phyloP scores from a whole-genome alignment of 2,329 filamentous ascomycete genomes.

The Nothophaeocryptopus gaeumannii region DNA sequence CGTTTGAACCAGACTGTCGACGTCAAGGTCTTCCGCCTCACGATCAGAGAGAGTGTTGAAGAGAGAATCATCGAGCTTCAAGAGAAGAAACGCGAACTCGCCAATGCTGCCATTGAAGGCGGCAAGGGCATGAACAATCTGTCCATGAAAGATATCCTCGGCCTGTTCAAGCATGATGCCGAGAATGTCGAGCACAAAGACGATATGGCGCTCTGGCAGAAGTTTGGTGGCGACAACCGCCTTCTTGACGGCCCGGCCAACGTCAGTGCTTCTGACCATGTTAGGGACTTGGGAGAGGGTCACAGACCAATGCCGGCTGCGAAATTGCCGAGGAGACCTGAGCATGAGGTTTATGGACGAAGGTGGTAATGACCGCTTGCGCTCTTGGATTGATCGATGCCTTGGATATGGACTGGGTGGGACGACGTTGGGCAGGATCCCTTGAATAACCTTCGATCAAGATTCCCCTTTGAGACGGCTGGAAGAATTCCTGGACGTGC shows the following conservation, averaged over 20 bases:
- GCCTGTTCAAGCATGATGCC: slow-evolving; percentile 75
- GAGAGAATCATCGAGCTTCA: slow-evolving; percentile 92
- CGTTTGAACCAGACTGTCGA: slow-evolving; percentile 96
- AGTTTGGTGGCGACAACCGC: slow-evolving; percentile 34
- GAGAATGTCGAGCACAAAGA: slow-evolving; percentile 45
- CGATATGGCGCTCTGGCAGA: slow-evolving; percentile 41
- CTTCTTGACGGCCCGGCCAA: slow-evolving; percentile 33
- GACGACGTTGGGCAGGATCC: too few relatives aligned
- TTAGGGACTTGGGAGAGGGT: slow-evolving; percentile 9
- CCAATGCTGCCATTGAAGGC: slow-evolving; percentile 86
- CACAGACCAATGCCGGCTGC: slow-evolving; percentile 17
- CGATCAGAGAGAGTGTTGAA: slow-evolving; percentile 81
- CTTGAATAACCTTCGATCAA: too few relatives aligned
- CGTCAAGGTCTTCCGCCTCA: slow-evolving; percentile 92
- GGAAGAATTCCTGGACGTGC: too few relatives aligned
- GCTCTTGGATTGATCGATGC: too few relatives aligned
- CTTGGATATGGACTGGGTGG: too few relatives aligned
- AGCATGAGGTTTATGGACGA: slow-evolving; percentile 39
- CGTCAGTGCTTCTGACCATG: slow-evolving; percentile 2
- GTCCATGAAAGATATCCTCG: slow-evolving; percentile 88
- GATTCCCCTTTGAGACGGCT: too few relatives aligned
- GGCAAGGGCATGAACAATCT: slow-evolving; percentile 78
- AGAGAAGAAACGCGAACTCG: slow-evolving; percentile 86
- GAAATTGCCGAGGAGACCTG: slow-evolving; percentile 21
- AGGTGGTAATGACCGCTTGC: slow-evolving; percentile 36